Percentiles rank a stretch among this genome's conserved stretches.
These are phyloP conservation scores for Chrysoporthe austroafricana DNA, from an alignment of 2,329 filamentous ascomycete genomes.

Conservation along the genomic window DNA sequence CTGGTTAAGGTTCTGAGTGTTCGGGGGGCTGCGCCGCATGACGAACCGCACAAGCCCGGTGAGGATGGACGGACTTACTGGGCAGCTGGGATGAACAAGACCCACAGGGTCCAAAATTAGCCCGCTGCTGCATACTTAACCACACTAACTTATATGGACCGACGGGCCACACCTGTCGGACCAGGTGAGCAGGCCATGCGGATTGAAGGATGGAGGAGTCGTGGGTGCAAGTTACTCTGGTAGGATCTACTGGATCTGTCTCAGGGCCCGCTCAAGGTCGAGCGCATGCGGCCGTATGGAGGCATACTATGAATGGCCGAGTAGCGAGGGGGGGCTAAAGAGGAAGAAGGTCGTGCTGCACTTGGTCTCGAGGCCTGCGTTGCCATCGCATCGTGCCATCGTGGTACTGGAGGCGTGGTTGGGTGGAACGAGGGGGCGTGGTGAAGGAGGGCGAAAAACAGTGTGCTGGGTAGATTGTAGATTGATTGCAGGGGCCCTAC, in stretches of 20 bases:
- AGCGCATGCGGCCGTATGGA: background rate
- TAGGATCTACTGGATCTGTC: conserved; percentile 4
- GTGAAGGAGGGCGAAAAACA: no score
- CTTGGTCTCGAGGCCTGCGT: background rate
- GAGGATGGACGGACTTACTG: no score
- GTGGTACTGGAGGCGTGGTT: no score
- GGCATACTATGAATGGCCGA: background rate
- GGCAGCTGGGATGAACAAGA: background rate
- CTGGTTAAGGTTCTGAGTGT: conserved; percentile 3
- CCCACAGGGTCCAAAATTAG: conserved; percentile 1
- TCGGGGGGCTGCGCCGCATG: background rate
- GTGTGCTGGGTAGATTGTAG: no score
- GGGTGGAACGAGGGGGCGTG: no score
- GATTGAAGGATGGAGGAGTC: background rate
- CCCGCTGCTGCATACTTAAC: background rate
- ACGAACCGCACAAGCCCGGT: background rate
- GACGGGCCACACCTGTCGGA: background rate
- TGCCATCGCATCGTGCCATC: no score
- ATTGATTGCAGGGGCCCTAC: background rate
- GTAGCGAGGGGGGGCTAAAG: background rate
- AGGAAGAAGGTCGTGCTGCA: no score
- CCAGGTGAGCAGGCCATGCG: background rate
- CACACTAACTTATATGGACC: no score
- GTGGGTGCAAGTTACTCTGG: background rate
- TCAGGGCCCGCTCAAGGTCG: background rate